Base-by-base conservation (phyloP, 495 filamentous ascomycete genomes). In the Umbilicaria muhlenbergii region DNA sequence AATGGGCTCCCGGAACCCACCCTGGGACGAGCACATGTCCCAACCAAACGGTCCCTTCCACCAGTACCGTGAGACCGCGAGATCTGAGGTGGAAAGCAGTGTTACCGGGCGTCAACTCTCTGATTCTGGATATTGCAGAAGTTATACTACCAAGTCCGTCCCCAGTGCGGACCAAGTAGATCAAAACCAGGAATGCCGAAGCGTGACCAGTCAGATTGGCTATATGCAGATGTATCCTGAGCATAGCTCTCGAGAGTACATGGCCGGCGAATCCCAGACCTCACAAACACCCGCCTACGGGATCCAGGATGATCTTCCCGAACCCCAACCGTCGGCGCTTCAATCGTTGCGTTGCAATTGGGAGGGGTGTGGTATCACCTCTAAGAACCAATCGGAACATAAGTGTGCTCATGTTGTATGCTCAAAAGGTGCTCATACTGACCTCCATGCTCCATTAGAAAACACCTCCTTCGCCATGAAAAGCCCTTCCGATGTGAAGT, bases 391-490 rank as follows among this genome's bases (percentile, higher is more conserved):
- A 24, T 59, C 49, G 11, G 52, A 65, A 40, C 49, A 54, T 34
- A 64, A 56, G 58, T 62, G 52, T 32, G 60, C 48, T 8, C 16
- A 11, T 24, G 4, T 28, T n/a, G 14, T 14, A 8, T 10, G n/a
- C n/a, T 17, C 11, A 14, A 11, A 8, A 18, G 11, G 8, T 16
- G 32, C 44, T 54, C 36, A 52, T 36, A 7, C 42, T 42, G 24
- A 45, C 36, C 33, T 24, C 41, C 18, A 11, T 21, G 37, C 19
- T 17, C 4, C 2, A 37, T 8, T 56, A 93, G 87, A 49, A 94
- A 94, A 64, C 87, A 94, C 55, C 63, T 75, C 39, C 74, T 80
- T 12, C 74, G 83, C 43, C 87, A 94, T 60, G 69, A 64, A 11
- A 89, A 86, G 52, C 74, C 78, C 0, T 80, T 74, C 57, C 76